Base-by-base conservation (phyloP, 1,284 basidiomycete genomes). In the Omphalotus olearius region DNA sequence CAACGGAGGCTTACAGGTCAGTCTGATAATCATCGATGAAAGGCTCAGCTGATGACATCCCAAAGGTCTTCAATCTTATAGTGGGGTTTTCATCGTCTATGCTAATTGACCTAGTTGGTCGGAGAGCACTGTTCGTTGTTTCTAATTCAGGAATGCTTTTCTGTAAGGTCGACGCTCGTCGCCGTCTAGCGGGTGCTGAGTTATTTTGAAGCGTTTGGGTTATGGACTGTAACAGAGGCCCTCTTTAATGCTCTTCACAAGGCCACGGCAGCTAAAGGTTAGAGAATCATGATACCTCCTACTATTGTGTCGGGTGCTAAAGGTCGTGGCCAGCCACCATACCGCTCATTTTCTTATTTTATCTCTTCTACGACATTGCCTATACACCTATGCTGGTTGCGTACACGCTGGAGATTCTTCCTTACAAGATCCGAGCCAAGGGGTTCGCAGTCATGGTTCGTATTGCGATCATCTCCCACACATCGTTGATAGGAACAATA, bases 311-410 rank as follows among this genome's bases (percentile, higher is more conserved):
- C 46, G 26, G 42, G 41, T 9, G 6, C 28, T 50, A 18, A 50
- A 23, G n/a, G 3, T 9, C 6, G 26, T 41, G 23, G n/a, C 46
- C 52, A 79, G 80, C 79, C 6, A 83, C 80, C n/a, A 76, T 88
- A 57, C 82, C 83, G 13, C 74, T 87, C 67, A 80, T 89, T 60
- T 89, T 87, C 65, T 51, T 85, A 6, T 87, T 82, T 64, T 84
- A 80, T 61, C 72, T 80, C 51, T 83, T 82, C 68, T 88, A 87
- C 62, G 80, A 80, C 59, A 71, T 85, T 51, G 83, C 82, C 10
- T 85, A 83, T 63, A 80, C 81, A 0, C 80, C 82, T 1, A 74
- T 84, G 72, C 64, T 83, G 10, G 72, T 83, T 20, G 74, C 82
- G 1, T 85, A 85, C 63, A 80, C 80, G 1, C 67, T 85, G 47